These are phyloP conservation scores for Fusarium illudens DNA, from an alignment of 2,329 filamentous ascomycete species.

Conservation along the genomic window DNA sequence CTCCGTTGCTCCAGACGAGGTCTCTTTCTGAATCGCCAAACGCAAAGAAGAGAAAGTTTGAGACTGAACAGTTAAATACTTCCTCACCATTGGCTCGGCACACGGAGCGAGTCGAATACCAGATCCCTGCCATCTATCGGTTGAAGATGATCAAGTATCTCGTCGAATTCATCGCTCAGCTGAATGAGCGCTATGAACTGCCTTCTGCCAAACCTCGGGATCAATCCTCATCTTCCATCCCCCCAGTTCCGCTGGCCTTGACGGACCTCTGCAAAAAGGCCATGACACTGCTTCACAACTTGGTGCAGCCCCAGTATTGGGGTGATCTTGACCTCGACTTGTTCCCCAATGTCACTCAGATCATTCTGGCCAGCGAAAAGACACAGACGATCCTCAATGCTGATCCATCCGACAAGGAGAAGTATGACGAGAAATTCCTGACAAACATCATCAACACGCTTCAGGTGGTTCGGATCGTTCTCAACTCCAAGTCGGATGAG, in stretches of 20 bases:
- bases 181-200: slow-evolving; percentile 84
- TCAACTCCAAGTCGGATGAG: slow-evolving; percentile 87
- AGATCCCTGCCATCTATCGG: slow-evolving; percentile 72
- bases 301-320: slow-evolving; percentile 90
- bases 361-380: slow-evolving; percentile 84
- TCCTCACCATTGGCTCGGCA: slow-evolving; percentile 61
- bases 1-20: slow-evolving; percentile 37
- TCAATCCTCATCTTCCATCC: slow-evolving; percentile 51
- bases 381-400: slow-evolving; percentile 67
- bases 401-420: slow-evolving; percentile 71
- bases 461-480: slow-evolving; percentile 87
- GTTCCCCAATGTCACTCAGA: slow-evolving; percentile 88
- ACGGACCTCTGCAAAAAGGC: slow-evolving; percentile 88
- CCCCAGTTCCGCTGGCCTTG: slow-evolving; percentile 61
- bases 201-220: slow-evolving; percentile 75
- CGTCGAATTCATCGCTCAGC: slow-evolving; percentile 90
- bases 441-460: slow-evolving; percentile 93
- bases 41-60: slow-evolving; percentile 78
- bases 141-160: slow-evolving; percentile 92
- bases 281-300: slow-evolving; percentile 80
- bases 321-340: slow-evolving; percentile 90
- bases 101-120: slow-evolving; percentile 69
- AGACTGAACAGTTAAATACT: slow-evolving; percentile 64
- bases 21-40: slow-evolving; percentile 74
- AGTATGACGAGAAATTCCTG: slow-evolving; percentile 82